Evolutionary conservation across 2,329 filamentous ascomycete species (phyloP), one percentile per base, ranked within the genome.

Genomic region (Fusarium devonianum): DNA sequence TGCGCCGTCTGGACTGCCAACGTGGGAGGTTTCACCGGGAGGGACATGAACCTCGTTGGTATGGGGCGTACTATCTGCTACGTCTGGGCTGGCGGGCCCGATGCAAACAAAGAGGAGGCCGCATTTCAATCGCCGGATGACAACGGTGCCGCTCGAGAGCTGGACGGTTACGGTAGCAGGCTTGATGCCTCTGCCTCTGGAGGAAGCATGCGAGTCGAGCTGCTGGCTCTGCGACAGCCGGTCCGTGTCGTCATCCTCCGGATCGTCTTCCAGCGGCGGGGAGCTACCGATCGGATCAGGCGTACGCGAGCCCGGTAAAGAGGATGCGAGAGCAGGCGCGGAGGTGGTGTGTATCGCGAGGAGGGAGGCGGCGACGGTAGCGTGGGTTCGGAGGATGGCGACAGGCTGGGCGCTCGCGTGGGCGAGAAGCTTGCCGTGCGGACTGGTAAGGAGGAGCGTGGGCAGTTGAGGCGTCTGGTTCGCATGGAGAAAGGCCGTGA

Each of bases 61-160:
- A 37, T 49, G 57, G 25, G 19, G 45, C 16, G 49, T 58, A 22
- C 49, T 39, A 23, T 55, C 56, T 26, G 49, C 50, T 10, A 55
- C 44, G 30, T 62, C 66, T 35, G 68, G 65, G 46, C 69, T 65
- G 2, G 79, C 64, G 2, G 79, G 75, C 0, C 83, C 83, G 29
- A 86, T 77, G 59, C 81, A 84, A 35, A 86, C 80, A 56, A 87
- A 84, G 26, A 87, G 72, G 34, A 87, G 74, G 13, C 82, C 82
- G 67, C 83, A 86, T 29, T 73, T 74, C 22, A 87, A 72, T 2
- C 75, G 73, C 9, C 82, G 75, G 45, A 87, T 81, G 14, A 86
- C 78, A 58, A 87, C 77, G 21, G 85, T 79, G 22, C 79, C 78
- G 38, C 76, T 81, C 21, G 76, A 75, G 37, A 87, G 78, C 69